Percentiles rank a stretch among this genome's conserved stretches.
phyloP scores from a whole-genome alignment of 805 yeast genomes.

The Vanderwaltozyma yarrowii region DNA sequence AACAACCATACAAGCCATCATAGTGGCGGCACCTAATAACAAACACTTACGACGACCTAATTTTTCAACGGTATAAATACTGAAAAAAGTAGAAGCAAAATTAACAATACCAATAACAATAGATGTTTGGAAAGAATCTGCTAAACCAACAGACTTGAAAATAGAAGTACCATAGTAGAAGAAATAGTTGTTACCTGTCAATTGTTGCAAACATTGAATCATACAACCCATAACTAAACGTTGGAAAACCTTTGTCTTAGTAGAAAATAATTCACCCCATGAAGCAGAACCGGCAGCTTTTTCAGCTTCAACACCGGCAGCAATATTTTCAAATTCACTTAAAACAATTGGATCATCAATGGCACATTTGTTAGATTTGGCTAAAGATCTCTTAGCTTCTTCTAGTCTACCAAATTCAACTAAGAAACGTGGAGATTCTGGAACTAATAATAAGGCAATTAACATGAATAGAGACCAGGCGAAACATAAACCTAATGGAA shows the following conservation, averaged over 20 bases:
- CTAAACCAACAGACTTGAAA: constrained; percentile 50
- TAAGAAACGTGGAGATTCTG: constrained; percentile 65
- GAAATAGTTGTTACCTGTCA: constrained; percentile 57
- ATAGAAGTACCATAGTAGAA: constrained; percentile 58
- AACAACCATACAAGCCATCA: constrained; percentile 36
- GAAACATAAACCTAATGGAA: constrained; percentile 51
- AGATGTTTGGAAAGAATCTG: constrained; percentile 48
- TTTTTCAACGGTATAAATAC: constrained; percentile 41
- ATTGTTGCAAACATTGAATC: constrained; percentile 53
- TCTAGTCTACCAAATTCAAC: constrained; percentile 45
- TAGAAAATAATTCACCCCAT: constrained; percentile 55
- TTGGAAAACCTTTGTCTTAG: constrained; percentile 49
- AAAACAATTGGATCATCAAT: constrained; percentile 45
- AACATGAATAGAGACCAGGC: constrained; percentile 35
- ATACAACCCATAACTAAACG: constrained; percentile 41
- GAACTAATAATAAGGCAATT: constrained; percentile 40
- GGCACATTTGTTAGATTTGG: constrained; percentile 45
- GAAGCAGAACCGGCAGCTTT: constrained; percentile 50
- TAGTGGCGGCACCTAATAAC: constrained; percentile 41
- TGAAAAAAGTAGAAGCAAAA: constrained; percentile 45
- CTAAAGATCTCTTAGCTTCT: constrained; percentile 51
- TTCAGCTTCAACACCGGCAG: constrained; percentile 53
- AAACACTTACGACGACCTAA: constrained; percentile 44
- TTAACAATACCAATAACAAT: constrained; percentile 50
- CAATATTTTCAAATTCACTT: constrained; percentile 46